Conservation (phyloP, 495 filamentous ascomycete species). For the Recurvomyces mirabilis region DNA sequence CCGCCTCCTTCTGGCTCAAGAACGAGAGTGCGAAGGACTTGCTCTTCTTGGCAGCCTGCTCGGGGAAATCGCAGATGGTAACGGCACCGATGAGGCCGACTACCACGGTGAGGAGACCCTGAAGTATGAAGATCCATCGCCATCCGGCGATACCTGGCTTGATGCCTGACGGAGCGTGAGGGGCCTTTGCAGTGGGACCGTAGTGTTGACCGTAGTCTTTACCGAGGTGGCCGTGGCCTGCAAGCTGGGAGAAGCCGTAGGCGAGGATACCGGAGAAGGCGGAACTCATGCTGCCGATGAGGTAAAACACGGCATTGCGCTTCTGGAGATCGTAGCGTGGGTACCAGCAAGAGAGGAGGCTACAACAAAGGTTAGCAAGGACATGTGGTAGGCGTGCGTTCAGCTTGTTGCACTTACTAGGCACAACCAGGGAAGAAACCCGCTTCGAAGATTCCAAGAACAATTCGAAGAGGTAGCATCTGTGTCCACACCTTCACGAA, state of each 20-base stretch:
- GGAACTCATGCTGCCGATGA: conserved; percentile 21
- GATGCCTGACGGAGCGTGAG: conserved; percentile 1
- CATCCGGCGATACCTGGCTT: conserved; percentile 16
- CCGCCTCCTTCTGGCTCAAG: conserved; percentile 32
- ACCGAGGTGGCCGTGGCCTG: conserved; percentile 11
- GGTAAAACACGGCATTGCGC: conserved; percentile 22
- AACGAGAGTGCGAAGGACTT: conserved; percentile 1
- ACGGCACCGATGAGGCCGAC: conserved; percentile 9
- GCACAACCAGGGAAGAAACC: conserved; percentile 21
- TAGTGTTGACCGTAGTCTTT: conserved; percentile 14
- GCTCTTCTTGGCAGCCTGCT: conserved; percentile 11
- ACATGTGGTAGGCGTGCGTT: not conserved
- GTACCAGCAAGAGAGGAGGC: conserved; percentile 20
- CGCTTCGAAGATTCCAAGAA: conserved; percentile 14
- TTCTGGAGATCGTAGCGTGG: conserved; percentile 19
- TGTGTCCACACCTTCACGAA: conserved; percentile 11
- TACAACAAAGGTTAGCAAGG: not conserved
- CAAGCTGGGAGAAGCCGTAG: conserved; percentile 19
- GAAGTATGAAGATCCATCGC: conserved; percentile 22
- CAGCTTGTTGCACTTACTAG: not conserved
- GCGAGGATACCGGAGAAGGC: conserved; percentile 24
- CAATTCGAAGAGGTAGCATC: conserved; percentile 12
- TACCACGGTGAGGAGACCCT: conserved; percentile 18
- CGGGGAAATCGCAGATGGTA: conserved; percentile 19
- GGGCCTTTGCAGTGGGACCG: not conserved